These are phyloP conservation scores for Kwoniella europaea DNA, from an alignment of 768 basidiomycete genomes.

Conservation along the genomic window DNA sequence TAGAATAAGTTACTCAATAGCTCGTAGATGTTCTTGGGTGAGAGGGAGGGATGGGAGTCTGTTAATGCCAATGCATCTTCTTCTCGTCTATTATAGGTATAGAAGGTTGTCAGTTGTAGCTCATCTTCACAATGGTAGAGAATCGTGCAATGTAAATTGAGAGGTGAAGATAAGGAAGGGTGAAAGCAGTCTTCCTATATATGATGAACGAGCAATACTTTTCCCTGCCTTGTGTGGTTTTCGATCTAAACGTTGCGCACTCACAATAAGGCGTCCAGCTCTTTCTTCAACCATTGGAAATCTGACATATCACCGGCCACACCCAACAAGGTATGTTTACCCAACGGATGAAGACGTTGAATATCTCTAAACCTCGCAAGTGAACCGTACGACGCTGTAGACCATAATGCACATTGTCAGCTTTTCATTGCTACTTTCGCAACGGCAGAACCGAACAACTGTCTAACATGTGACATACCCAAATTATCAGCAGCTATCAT, in stretches of 20 bases:
- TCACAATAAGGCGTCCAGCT: conserved; percentile 75
- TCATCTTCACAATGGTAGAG: background rate
- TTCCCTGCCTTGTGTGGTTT: too few relatives aligned
- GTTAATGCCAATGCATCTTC: conserved; percentile 66
- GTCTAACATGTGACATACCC: conserved; percentile 70
- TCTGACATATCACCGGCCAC: conserved; percentile 97
- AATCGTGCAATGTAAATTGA: background rate
- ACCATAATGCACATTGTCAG: conserved; percentile 4
- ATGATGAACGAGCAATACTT: too few relatives aligned
- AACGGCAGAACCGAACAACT: too few relatives aligned
- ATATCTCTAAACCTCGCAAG: conserved; percentile 96
- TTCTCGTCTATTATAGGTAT: conserved; percentile 59
- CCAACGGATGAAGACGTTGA: conserved; percentile 82
- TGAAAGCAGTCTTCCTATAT: background rate
- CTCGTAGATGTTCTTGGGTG: conserved; percentile 88
- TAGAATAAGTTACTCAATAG: conserved; percentile 92
- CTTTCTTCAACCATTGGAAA: conserved; percentile 85
- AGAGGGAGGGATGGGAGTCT: conserved; percentile 79
- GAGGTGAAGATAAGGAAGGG: background rate
- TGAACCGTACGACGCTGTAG: conserved; percentile 89
- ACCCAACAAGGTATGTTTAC: conserved; percentile 81
- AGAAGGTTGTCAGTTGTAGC: background rate
- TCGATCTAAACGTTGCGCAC: conserved; percentile 7
- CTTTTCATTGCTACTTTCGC: background rate
- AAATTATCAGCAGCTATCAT: conserved; percentile 99